Conservation (phyloP, 306 rosid genomes). For the Cicer yamashitae region DNA sequence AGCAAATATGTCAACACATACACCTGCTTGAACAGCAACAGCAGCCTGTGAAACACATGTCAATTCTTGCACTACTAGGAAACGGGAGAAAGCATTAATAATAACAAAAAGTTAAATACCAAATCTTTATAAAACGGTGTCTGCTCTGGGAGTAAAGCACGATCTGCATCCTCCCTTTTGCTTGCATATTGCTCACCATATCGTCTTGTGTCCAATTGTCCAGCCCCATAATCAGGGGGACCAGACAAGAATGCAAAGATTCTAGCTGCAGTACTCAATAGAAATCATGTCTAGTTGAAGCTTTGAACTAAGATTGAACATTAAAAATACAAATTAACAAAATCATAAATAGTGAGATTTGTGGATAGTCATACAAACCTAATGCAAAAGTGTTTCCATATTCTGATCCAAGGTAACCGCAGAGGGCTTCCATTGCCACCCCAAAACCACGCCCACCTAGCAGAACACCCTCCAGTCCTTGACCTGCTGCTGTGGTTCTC, state of each 20-base stretch:
- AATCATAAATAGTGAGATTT: conserved; percentile 37
- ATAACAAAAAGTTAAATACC: conserved; percentile 55
- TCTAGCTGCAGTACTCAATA: conserved; percentile 75
- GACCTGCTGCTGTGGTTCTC: conserved; percentile 89
- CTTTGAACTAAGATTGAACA: conserved; percentile 31
- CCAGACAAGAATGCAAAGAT: conserved; percentile 89
- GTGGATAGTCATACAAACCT: conserved; percentile 60
- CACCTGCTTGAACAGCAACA: conserved; percentile 97
- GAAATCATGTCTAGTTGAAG: conserved; percentile 47
- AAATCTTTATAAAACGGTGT: conserved; percentile 93
- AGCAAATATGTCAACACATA: conserved; percentile 95
- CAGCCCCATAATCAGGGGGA: conserved; percentile 97
- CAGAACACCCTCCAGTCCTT: conserved; percentile 87
- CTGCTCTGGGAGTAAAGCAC: conserved; percentile 97
- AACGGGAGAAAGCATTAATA: conserved; percentile 29
- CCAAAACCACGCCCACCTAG: conserved; percentile 98
- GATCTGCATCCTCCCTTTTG: conserved; percentile 97
- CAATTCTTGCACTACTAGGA: conserved; percentile 48
- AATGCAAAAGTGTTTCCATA: conserved; percentile 95
- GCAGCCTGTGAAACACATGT: conserved; percentile 77
- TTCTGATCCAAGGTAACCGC: conserved; percentile 94
- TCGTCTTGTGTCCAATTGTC: conserved; percentile 89
- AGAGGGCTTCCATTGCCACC: conserved; percentile 89
- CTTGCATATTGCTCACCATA: conserved; percentile 99
- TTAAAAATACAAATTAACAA: conserved; percentile 27